Conservation (phyloP, 768 basidiomycete species). For the Termitomyces sp. region DNA sequence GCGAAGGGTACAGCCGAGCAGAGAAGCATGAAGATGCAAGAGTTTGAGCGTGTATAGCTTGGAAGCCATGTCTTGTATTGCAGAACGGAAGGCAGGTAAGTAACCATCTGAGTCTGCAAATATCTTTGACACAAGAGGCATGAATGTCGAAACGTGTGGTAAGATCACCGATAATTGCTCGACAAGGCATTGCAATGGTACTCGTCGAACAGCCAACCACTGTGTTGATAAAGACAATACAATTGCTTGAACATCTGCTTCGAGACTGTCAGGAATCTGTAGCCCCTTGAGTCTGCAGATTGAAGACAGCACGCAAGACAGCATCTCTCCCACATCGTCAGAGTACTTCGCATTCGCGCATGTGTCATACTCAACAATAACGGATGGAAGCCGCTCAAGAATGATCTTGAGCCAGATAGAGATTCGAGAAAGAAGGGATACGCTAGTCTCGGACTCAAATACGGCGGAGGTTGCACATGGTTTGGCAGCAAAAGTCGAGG, state of each 20-base stretch:
- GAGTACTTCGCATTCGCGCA: not conserved
- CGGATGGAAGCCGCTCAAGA: not conserved
- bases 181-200: slow-evolving; percentile 11
- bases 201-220: slow-evolving; percentile 2
- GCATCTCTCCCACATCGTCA: slow-evolving; percentile 5
- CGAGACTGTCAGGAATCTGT: not conserved
- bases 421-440: not conserved
- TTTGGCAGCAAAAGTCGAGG: slow-evolving; percentile 11
- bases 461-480: not conserved
- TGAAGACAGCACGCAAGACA: not conserved
- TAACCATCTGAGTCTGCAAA: slow-evolving; percentile 7
- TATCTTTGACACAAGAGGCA: slow-evolving; percentile 12
- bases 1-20: slow-evolving; percentile 46
- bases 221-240: slow-evolving; percentile 10
- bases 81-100: slow-evolving; percentile 11
- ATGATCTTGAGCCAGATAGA: slow-evolving; percentile 2
- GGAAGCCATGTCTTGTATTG: slow-evolving; percentile 18
- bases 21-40: slow-evolving; percentile 39
- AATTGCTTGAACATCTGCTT: slow-evolving; percentile 6
- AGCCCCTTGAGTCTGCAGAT: not conserved
- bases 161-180: slow-evolving; percentile 17
- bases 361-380: not conserved
- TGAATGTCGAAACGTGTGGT: slow-evolving; percentile 20
- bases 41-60: slow-evolving; percentile 28
- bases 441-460: not conserved